phyloP scores from a whole-genome alignment of 371 early-diverging fungal genomes.

The Lichtheimia corymbifera region DNA sequence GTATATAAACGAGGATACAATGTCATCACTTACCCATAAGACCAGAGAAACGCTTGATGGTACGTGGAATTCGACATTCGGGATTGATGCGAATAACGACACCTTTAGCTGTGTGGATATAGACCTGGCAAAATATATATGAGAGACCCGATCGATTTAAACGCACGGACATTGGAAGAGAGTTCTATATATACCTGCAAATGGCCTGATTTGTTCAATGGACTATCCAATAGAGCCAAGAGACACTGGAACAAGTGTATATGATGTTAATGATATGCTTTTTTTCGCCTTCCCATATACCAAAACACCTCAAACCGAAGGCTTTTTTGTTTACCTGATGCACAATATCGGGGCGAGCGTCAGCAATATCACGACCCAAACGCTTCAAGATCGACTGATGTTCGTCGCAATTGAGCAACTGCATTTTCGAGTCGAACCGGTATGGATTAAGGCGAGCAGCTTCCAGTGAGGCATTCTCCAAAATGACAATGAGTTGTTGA shows the following conservation, averaged over 20 bases:
- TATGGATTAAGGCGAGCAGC: slow-evolving; percentile 84
- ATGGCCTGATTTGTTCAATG: slow-evolving; percentile 96
- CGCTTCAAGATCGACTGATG: slow-evolving; percentile 89
- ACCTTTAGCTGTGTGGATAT: slow-evolving; percentile 91
- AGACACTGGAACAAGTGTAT: slow-evolving; percentile 69
- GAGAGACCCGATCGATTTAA: no score
- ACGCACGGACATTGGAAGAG: no score
- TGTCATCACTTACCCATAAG: slow-evolving; percentile 71
- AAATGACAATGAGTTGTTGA: slow-evolving; percentile 77
- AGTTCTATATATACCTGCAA: slow-evolving; percentile 68
- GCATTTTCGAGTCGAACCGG: slow-evolving; percentile 81
- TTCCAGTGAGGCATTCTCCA: slow-evolving; percentile 90
- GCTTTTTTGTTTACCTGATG: slow-evolving; percentile 73
- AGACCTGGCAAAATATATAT: slow-evolving; percentile 55
- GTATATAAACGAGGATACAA: background rate
- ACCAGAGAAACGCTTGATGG: slow-evolving; percentile 97
- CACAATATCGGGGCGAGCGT: slow-evolving; percentile 95
- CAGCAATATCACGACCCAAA: slow-evolving; percentile 79
- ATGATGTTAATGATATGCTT: no score
- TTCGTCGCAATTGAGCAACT: slow-evolving; percentile 95
- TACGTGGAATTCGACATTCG: slow-evolving; percentile 96
- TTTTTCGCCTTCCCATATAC: no score
- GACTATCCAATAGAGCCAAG: slow-evolving; percentile 94
- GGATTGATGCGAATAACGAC: slow-evolving; percentile 97
- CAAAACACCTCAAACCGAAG: background rate